Base-by-base conservation (phyloP, 106 monocot genomes). In the Xerophyta viscosa region DNA sequence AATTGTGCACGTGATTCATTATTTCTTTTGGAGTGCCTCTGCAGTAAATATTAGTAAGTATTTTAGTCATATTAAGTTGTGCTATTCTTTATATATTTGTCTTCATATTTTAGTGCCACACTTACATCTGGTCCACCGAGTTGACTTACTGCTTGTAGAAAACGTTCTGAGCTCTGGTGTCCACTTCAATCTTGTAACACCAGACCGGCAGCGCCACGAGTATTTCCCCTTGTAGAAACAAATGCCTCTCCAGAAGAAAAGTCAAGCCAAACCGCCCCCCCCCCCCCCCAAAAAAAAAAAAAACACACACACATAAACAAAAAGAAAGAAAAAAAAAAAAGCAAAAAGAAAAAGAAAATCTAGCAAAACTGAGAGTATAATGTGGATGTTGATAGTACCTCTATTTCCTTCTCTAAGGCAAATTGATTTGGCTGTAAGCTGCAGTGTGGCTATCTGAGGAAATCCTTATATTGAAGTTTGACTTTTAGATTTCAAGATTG, bases 121-220 rank as follows among this genome's bases (percentile, higher is more conserved):
- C 87, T 87, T 48, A 93, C 87, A 50, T 93, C 88, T 66, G 93
- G 65, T 67, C 93, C 93, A 1, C 93, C 93, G 17, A 93, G 93
- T 54, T 88, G 87, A 59, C 80, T 71, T 37, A 93, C 88, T 8
- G 93, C 88, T n/a, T 93, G 87, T 39, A 75, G 68, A 27, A 93
- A 93, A 12, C 80, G 68, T 23, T 93, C 84, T 17, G 62, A 93
- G 77, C 63, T 93, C 93, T 15, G 71, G 66, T 0, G 80, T 87
- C 93, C 87, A 93, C 66, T 93, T 93, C 48, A 93, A 62, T 36
- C 93, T 80, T 20, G 87, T 45, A 93, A 80, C 42, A 88, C 75
- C 7, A 93, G 54, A 24, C 92, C 87, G 12, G 77, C 56, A 30
- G 83, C 77, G 58, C 64, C 68, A 29, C 54, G 61, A 66, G 52